Conservation (phyloP, 2,329 filamentous ascomycete genomes). For the Bipolaris cookei region DNA sequence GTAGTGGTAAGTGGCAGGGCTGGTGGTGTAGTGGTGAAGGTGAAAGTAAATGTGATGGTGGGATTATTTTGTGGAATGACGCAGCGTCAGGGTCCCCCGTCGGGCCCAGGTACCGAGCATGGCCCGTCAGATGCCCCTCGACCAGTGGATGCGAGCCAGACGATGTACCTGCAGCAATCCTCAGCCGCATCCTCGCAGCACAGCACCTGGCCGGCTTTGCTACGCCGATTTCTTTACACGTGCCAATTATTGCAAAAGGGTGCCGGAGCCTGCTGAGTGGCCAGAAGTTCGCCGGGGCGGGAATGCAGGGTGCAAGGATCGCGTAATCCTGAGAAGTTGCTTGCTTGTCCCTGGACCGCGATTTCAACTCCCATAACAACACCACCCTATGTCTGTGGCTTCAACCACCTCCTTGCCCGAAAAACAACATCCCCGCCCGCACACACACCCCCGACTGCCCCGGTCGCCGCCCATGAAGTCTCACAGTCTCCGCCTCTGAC, state of each 20-base stretch:
- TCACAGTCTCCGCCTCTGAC: slow-evolving; percentile 33
- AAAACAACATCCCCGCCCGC: slow-evolving; percentile 1
- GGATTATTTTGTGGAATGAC: slow-evolving; percentile 15
- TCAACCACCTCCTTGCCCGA: slow-evolving; percentile 33
- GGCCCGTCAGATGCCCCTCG: slow-evolving; percentile 4
- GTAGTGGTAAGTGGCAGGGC: not conserved
- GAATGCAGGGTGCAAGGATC: slow-evolving; percentile 30
- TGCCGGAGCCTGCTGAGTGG: slow-evolving; percentile 12
- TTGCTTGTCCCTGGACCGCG: slow-evolving; percentile 9
- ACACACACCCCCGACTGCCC: slow-evolving; percentile 3
- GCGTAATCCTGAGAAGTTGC: slow-evolving; percentile 34
- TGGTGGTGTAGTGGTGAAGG: not conserved
- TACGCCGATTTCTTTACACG: not conserved
- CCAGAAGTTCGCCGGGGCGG: slow-evolving; percentile 6
- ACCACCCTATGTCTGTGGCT: slow-evolving; percentile 16
- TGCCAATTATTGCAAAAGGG: slow-evolving; percentile 1
- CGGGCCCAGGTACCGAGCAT: slow-evolving; percentile 2
- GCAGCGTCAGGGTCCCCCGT: slow-evolving; percentile 10
- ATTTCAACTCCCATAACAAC: slow-evolving; percentile 31
- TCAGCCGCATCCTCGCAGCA: slow-evolving; percentile 1
- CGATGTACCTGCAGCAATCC: not conserved
- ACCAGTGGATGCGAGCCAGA: not conserved
- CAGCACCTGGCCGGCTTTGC: not conserved
- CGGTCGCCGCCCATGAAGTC: slow-evolving; percentile 39
- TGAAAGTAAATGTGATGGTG: not conserved